Percentiles rank a stretch among this genome's conserved stretches.
phyloP scores from a whole-genome alignment of 2,329 filamentous ascomycete genomes.

The Pseudogymnoascus sp. region DNA sequence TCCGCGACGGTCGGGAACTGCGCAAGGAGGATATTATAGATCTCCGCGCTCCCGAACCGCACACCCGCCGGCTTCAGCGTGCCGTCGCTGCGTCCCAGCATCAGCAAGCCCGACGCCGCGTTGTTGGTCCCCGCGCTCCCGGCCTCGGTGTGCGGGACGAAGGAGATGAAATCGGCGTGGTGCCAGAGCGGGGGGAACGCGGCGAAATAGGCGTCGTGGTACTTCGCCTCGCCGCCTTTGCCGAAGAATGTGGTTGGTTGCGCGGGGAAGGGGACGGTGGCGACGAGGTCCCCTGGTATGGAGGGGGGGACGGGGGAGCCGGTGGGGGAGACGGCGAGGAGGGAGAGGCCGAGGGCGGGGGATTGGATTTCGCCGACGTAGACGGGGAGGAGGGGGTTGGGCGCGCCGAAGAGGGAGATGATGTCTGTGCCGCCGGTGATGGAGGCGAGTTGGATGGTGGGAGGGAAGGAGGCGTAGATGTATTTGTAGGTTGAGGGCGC shows the following conservation, averaged over 20 bases:
- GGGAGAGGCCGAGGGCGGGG: conserved; percentile 70
- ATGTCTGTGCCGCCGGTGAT: conserved; percentile 98
- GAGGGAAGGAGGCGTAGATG: conserved; percentile 75
- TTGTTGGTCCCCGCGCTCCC: conserved; percentile 38
- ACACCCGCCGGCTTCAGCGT: conserved; percentile 89
- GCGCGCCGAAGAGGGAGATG: conserved; percentile 85
- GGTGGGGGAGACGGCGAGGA: conserved; percentile 49
- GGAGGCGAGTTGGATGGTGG: conserved; percentile 74
- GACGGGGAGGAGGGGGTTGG: conserved; percentile 68
- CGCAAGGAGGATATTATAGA: conserved; percentile 86
- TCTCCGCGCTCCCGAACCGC: conserved; percentile 86
- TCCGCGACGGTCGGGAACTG: conserved; percentile 79
- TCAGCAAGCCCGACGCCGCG: conserved; percentile 67
- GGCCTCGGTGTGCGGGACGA: conserved; percentile 21
- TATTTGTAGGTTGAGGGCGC: conserved; percentile 90
- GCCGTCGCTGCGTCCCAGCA: conserved; percentile 88
- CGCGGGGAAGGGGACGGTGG: conserved; percentile 76
- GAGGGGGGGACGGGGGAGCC: conserved; percentile 40
- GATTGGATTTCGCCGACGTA: conserved; percentile 68
- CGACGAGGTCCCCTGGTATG: conserved; percentile 80
- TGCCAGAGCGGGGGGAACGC: conserved; percentile 75
- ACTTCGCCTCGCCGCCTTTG: conserved; percentile 61
- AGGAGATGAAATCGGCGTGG: conserved; percentile 81
- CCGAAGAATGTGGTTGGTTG: conserved; percentile 90
- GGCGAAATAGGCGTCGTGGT: conserved; percentile 79